A percentile compares a stretch with the other conserved stretches of the same genome.
These are phyloP conservation scores for Diaporthe sp. DNA, from an alignment of 2,329 filamentous ascomycete species.

Conservation along the genomic window DNA sequence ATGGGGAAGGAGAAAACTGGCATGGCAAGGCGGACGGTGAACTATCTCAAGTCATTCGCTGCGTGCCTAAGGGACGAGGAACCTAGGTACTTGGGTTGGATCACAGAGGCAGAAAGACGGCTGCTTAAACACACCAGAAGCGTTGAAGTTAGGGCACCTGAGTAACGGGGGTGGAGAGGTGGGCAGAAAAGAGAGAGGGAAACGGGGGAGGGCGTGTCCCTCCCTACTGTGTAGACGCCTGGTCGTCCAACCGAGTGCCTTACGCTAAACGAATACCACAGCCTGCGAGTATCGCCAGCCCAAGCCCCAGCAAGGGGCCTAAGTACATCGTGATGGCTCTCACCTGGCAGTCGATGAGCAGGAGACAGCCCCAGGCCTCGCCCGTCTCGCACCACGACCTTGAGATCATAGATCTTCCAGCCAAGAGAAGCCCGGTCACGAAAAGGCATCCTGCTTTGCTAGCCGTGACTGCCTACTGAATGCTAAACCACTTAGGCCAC, in stretches of 20 bases:
- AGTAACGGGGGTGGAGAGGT: background rate
- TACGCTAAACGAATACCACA: background rate
- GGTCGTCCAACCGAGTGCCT: background rate
- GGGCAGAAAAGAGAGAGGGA: no score
- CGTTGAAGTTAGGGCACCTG: background rate
- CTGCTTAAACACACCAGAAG: background rate
- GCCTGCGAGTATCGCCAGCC: no score
- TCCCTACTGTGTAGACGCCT: background rate
- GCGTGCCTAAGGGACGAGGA: background rate
- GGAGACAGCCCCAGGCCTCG: no score
- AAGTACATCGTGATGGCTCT: background rate
- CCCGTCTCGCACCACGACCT: no score
- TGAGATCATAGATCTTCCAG: background rate
- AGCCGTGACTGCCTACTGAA: background rate
- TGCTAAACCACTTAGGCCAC: background rate
- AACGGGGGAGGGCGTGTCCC: no score
- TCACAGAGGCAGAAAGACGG: background rate
- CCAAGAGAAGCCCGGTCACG: background rate
- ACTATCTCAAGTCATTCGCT: no score
- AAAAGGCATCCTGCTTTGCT: background rate
- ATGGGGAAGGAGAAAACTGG: background rate
- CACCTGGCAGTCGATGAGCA: background rate
- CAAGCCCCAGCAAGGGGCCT: background rate
- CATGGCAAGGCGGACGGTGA: background rate
- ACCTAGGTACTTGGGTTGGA: no score